phyloP scores from a whole-genome alignment of 2,329 filamentous ascomycete species.

The Parascedosporium putredinis region DNA sequence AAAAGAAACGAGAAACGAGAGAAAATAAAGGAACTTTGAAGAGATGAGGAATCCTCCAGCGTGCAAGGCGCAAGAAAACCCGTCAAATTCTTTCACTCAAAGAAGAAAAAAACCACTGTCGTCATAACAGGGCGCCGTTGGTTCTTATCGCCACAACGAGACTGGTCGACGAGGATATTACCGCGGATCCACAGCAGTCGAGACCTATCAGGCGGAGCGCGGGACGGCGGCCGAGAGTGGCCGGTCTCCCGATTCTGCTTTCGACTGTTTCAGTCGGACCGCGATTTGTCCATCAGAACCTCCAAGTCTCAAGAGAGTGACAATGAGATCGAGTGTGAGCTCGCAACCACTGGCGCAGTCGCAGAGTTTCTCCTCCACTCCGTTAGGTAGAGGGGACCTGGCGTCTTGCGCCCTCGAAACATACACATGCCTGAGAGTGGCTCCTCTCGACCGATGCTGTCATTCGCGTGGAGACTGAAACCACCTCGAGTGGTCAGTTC shows the following conservation, averaged over 20 bases:
- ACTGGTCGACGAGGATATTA: constrained; percentile 1
- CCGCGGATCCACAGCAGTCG: not conserved
- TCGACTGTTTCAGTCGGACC: not conserved
- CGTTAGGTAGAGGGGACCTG: not conserved
- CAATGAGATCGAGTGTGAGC: not conserved
- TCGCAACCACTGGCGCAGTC: not conserved
- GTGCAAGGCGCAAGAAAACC: too few species aligned
- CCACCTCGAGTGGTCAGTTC: not conserved
- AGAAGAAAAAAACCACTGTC: not conserved
- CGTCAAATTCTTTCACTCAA: not conserved
- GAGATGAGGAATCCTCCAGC: too few species aligned
- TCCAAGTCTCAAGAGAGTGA: not conserved
- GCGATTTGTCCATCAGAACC: not conserved
- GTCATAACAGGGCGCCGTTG: not conserved
- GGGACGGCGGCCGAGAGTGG: not conserved
- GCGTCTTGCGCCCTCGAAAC: not conserved
- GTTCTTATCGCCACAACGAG: not conserved
- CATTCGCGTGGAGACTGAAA: not conserved
- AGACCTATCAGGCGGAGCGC: not conserved
- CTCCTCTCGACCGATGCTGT: not conserved
- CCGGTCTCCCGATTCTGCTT: not conserved
- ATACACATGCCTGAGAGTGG: not conserved
- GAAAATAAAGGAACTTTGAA: not conserved
- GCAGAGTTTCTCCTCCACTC: not conserved
- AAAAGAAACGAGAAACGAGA: not conserved